These are phyloP conservation scores for Neobulgaria alba DNA, from an alignment of 2,329 filamentous ascomycete species.

Conservation along the genomic window DNA sequence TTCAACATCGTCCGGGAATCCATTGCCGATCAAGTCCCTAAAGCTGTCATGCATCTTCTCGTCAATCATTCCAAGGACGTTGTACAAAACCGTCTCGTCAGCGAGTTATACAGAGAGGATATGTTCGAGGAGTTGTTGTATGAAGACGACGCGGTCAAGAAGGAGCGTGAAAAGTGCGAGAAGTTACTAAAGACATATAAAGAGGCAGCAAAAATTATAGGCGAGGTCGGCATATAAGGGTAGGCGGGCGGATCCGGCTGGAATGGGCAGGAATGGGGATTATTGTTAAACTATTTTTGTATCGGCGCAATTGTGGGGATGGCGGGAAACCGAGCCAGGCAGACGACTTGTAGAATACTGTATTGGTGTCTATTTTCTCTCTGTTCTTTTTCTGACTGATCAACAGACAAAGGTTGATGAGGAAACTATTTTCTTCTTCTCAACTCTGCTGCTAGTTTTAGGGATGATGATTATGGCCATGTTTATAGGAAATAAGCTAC, in stretches of 20 bases:
- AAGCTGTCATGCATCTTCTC: constrained; percentile 96
- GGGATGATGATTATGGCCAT: too few species aligned
- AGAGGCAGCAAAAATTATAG: constrained; percentile 96
- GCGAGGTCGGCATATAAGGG: constrained; percentile 69
- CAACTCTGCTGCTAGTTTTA: too few species aligned
- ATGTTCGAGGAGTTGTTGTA: constrained; percentile 91
- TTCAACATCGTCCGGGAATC: constrained; percentile 98
- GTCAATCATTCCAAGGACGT: constrained; percentile 98
- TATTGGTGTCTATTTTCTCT: too few species aligned
- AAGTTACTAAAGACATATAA: constrained; percentile 91
- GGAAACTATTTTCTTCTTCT: too few species aligned
- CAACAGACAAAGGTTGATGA: too few species aligned
- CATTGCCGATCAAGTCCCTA: constrained; percentile 97
- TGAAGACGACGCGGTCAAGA: constrained; percentile 95
- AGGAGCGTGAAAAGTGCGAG: constrained; percentile 97
- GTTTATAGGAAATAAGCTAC: too few species aligned
- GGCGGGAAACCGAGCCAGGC: not conserved
- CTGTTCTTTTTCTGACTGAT: too few species aligned
- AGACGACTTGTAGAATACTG: not conserved
- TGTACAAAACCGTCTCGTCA: constrained; percentile 93
- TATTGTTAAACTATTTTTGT: constrained; percentile 12
- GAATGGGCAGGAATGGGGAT: not conserved
- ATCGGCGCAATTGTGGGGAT: constrained; percentile 3
- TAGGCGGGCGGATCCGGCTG: too few species aligned
- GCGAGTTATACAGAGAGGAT: constrained; percentile 85